These are phyloP conservation scores for Moesziomyces antarcticus DNA, from an alignment of 1,284 basidiomycete species.

Conservation along the genomic window DNA sequence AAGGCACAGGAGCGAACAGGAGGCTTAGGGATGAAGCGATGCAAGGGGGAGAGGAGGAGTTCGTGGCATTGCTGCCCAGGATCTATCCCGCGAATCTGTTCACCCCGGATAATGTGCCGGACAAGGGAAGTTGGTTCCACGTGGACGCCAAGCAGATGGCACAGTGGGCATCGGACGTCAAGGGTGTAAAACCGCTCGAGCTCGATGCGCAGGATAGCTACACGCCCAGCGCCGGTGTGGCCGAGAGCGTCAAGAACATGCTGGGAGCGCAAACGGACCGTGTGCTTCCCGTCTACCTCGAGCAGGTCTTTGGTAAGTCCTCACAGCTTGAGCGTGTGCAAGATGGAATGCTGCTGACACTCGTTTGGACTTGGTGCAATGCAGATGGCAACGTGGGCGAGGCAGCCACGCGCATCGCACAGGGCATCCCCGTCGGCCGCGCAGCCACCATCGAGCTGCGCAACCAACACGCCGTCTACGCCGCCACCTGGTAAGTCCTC, in stretches of 20 bases:
- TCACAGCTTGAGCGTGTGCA: too few relatives aligned
- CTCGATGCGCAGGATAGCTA: conserved; percentile 34
- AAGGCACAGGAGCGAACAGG: conserved; percentile 63
- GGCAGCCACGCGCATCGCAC: conserved; percentile 74
- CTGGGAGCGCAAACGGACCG: conserved; percentile 19
- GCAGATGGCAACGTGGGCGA: conserved; percentile 83
- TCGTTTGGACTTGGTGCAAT: not conserved
- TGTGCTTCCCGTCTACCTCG: conserved; percentile 61
- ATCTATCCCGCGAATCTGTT: conserved; percentile 74
- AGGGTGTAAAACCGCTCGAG: conserved; percentile 74
- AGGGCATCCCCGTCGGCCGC: conserved; percentile 87
- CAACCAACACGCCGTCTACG: conserved; percentile 95
- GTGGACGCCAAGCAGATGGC: conserved; percentile 87
- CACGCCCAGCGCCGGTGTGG: conserved; percentile 46
- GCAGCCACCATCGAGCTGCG: conserved; percentile 86
- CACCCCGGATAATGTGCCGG: conserved; percentile 87
- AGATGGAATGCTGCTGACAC: not conserved
- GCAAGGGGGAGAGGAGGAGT: conserved; percentile 14
- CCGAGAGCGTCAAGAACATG: conserved; percentile 43
- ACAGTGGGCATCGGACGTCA: conserved; percentile 81
- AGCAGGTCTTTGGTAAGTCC: conserved; percentile 61
- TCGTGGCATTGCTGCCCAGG: conserved; percentile 56
- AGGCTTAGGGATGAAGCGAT: conserved; percentile 40
- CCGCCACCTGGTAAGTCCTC: conserved; percentile 83
- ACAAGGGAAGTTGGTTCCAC: conserved; percentile 83